Evolutionary conservation across 805 yeast genomes (phyloP).

Genomic region (Saturnispora bothae): DNA sequence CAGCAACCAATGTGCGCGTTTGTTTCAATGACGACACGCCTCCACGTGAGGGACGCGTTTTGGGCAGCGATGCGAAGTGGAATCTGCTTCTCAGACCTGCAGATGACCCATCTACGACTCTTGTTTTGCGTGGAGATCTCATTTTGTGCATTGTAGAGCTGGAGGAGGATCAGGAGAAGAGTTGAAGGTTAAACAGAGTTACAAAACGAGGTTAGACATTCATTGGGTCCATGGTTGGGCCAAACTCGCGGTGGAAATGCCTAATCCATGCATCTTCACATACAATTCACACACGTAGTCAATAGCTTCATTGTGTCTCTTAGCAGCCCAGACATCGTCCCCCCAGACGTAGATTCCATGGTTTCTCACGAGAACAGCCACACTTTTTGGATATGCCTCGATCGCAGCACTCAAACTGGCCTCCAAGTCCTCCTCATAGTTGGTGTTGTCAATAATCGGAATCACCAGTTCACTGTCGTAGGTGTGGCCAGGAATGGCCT

Average conservation of each 20-base stretch:
- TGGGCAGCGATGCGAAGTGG: too few relatives aligned
- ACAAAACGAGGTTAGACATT: neutral
- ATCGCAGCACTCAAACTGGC: conserved; percentile 57
- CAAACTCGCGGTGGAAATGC: too few relatives aligned
- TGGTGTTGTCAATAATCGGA: conserved; percentile 86
- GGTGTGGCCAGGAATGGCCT: conserved; percentile 68
- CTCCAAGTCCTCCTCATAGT: conserved; percentile 76
- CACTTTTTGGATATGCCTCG: conserved; percentile 58
- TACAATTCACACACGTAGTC: conserved; percentile 83
- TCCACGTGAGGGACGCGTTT: too few relatives aligned
- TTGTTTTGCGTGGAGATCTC: conserved; percentile 6
- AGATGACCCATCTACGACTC: neutral
- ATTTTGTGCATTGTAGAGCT: neutral
- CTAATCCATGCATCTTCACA: conserved; percentile 47
- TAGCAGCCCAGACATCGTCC: conserved; percentile 82
- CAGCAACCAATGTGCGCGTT: too few relatives aligned
- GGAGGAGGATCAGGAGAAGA: neutral
- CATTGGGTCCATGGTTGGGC: too few relatives aligned
- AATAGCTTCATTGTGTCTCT: conserved; percentile 84
- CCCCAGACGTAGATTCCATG: conserved; percentile 99
- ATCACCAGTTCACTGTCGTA: conserved; percentile 67
- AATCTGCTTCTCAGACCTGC: too few relatives aligned
- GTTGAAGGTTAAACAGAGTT: neutral
- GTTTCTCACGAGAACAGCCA: conserved; percentile 83
- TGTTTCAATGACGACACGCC: too few relatives aligned